Evolutionary conservation across 2,329 filamentous ascomycete genomes (phyloP), one percentile per base, ranked within the genome.

Genomic region (Dactylonectria macrodidyma): DNA sequence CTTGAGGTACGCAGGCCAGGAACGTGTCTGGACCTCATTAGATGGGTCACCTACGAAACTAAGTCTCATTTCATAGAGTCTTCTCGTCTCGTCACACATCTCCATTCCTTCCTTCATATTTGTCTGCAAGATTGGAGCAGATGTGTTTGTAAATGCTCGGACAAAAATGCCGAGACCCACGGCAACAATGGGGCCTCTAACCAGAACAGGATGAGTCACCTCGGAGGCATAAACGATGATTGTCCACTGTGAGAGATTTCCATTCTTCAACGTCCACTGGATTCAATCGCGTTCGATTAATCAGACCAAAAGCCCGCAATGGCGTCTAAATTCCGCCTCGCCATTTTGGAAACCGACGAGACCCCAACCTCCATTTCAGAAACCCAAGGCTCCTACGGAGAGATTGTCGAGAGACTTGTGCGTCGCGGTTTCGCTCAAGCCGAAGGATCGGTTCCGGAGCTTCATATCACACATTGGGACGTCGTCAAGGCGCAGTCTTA

Each of bases 381-480:
- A 7, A 50, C 51, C 26, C 34, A 61, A 41, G 59, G 59, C 14
- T 46, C 59, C 24, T 61, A 61, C 16, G 59, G 47, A 5, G 59
- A 61, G 7, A 34, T 46, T 38, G 48, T 54, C 5, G 59, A 61
- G 33, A 33, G 24, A 34, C 44, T 61, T 16, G 9, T 61, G 5
- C 59, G 48, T 5, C 38, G 34, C 14, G 59, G 59, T n/a, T 26
- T 61, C 24, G 38, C 46, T 2, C 59, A 61, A 24, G 10, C 48
- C 5, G 36, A 46, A 26, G n/a, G 9, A 19, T n/a, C 36, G 14
- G 33, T 46, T 54, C 59, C 47, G 22, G 11, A 54, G 5, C 47
- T 61, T 30, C n/a, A 46, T 22, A 30, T 61, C 2, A 61, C 59
- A 16, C 54, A 61, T 22, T 61, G 59, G 59, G 51, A 61, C 4